phyloP scores from a whole-genome alignment of 441 rosid species.

The Aleurites moluccanus region DNA sequence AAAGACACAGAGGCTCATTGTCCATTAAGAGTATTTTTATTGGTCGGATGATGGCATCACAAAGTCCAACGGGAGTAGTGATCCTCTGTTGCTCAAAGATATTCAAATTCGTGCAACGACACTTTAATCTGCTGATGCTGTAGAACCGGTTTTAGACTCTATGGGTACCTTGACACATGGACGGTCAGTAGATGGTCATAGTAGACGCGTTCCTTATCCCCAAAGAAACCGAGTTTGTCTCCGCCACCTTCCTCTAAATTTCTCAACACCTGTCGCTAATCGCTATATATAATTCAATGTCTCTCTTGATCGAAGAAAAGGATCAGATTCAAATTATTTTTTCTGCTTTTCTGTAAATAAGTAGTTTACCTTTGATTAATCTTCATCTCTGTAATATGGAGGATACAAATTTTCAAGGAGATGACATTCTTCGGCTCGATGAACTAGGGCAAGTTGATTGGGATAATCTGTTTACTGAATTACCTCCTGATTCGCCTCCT shows the following conservation, averaged over 20 bases:
- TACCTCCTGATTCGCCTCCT: conserved; percentile 21
- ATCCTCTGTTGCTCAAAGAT: neutral
- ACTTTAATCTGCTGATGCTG: neutral
- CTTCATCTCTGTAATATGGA: neutral
- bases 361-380: too few relatives aligned
- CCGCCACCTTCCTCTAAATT: neutral
- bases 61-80: too few relatives aligned
- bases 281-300: too few relatives aligned
- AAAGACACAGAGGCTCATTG: neutral
- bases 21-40: neutral
- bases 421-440: conserved; percentile 18
- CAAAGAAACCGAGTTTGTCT: neutral
- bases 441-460: conserved; percentile 29
- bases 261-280: too few relatives aligned
- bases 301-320: neutral
- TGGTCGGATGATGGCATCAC: conserved; percentile 19
- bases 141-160: neutral
- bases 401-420: conserved; percentile 25
- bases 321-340: neutral
- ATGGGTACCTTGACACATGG: neutral
- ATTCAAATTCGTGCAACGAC: neutral
- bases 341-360: neutral
- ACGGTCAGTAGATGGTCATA: neutral
- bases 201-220: conserved; percentile 8
- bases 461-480: conserved; percentile 30